Conservation (phyloP, 371 early-diverging fungal genomes). For the Mucor circinelloides region DNA sequence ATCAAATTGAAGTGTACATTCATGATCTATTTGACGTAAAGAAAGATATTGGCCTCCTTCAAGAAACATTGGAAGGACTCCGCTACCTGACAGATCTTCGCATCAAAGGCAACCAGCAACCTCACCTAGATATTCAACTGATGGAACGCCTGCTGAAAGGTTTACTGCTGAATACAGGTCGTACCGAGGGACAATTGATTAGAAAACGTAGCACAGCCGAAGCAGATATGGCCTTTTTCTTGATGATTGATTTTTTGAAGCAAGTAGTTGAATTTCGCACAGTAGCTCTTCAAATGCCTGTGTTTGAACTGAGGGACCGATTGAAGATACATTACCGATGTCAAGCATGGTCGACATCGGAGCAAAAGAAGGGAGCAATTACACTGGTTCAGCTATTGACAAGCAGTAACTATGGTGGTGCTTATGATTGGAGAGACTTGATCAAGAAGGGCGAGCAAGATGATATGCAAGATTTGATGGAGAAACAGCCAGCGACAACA, state of each 20-base stretch:
- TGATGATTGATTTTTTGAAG: slow-evolving; percentile 1
- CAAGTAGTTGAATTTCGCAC: slow-evolving; percentile 56
- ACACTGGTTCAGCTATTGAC: slow-evolving; percentile 68
- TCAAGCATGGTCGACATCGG: slow-evolving; percentile 59
- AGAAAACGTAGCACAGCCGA: background rate
- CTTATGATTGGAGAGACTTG: slow-evolving; percentile 85
- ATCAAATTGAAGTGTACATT: slow-evolving; percentile 4
- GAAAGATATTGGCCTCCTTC: background rate
- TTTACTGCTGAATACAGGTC: background rate
- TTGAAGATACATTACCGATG: slow-evolving; percentile 79
- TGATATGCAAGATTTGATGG: slow-evolving; percentile 53
- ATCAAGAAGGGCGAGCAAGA: slow-evolving; percentile 74
- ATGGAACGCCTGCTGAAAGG: slow-evolving; percentile 1
- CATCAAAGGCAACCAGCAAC: background rate
- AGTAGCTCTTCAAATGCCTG: slow-evolving; percentile 73
- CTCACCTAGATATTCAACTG: background rate
- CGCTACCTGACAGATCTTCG: background rate
- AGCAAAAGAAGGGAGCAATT: slow-evolving; percentile 67
- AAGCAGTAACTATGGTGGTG: slow-evolving; percentile 29
- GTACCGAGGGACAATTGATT: background rate
- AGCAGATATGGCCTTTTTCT: slow-evolving; percentile 6
- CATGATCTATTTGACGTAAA: background rate
- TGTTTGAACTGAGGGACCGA: slow-evolving; percentile 73
- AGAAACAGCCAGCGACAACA: background rate
- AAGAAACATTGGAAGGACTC: background rate